phyloP scores from a whole-genome alignment of 441 rosid genomes.

The Hura crepitans region DNA sequence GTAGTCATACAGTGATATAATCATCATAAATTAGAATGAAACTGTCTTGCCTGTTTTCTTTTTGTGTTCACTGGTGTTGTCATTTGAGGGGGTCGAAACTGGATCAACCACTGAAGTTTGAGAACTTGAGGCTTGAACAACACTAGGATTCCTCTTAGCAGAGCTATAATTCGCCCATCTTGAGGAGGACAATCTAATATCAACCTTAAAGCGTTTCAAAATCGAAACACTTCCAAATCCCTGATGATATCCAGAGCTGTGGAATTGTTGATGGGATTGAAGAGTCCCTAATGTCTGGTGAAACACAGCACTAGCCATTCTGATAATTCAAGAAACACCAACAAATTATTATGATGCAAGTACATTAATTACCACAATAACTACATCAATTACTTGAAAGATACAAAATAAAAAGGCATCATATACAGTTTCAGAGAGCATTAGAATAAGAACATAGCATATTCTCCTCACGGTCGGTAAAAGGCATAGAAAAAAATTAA shows the following conservation, averaged over 20 bases:
- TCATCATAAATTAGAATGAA: slow-evolving; percentile 7
- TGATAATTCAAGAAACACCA: slow-evolving; percentile 30
- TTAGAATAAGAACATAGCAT: background rate
- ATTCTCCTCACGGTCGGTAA: slow-evolving; percentile 10
- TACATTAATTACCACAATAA: background rate
- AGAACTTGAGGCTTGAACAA: slow-evolving; percentile 53
- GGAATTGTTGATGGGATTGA: slow-evolving; percentile 31
- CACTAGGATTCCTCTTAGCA: slow-evolving; percentile 28
- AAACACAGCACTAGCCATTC: slow-evolving; percentile 54
- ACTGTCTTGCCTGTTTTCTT: slow-evolving; percentile 57
- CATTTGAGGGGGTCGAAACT: slow-evolving; percentile 48
- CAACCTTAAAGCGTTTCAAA: slow-evolving; percentile 34
- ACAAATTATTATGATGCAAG: background rate
- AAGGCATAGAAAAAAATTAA: background rate
- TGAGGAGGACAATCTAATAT: slow-evolving; percentile 28
- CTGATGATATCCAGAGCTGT: slow-evolving; percentile 25
- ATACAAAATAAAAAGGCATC: background rate
- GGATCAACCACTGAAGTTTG: slow-evolving; percentile 51
- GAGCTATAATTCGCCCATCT: slow-evolving; percentile 26
- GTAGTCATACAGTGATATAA: background rate
- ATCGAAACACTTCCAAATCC: slow-evolving; percentile 31
- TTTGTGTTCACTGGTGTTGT: slow-evolving; percentile 31
- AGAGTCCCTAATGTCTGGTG: slow-evolving; percentile 40
- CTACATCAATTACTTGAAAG: slow-evolving; percentile 2
- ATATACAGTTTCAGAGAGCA: background rate